Percentiles rank a stretch among this genome's conserved stretches.
Conservation (phyloP, 345 rosid genomes). For the Gossypium raimondii region DNA sequence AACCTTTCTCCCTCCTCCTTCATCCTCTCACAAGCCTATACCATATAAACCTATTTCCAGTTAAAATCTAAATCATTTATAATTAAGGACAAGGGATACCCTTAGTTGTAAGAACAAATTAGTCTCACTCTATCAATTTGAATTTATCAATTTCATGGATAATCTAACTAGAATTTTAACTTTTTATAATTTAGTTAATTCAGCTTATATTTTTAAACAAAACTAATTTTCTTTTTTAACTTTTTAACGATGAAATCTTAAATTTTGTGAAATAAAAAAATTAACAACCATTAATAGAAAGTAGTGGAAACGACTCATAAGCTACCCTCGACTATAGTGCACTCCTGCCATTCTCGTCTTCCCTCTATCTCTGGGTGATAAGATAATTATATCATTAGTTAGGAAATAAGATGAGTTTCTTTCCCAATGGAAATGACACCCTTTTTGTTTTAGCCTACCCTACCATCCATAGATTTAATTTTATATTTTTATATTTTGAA, state of each 20-base stretch:
- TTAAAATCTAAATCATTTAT: background rate
- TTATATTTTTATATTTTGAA: no score
- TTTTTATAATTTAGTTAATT: no score
- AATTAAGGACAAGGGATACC: conserved; percentile 16
- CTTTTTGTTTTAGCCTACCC: background rate
- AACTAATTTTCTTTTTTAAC: no score
- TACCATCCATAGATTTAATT: background rate
- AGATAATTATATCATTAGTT: background rate
- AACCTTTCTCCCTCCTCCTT: no score
- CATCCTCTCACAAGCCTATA: no score
- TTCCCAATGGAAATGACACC: background rate
- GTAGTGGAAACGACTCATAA: conserved; percentile 13
- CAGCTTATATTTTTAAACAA: no score
- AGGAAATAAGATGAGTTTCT: background rate
- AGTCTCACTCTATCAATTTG: no score
- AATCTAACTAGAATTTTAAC: no score
- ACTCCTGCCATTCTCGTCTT: background rate
- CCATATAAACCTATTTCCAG: no score
- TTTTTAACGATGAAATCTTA: no score
- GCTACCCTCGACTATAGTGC: background rate
- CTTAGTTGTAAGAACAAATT: conserved; percentile 24
- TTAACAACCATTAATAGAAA: background rate
- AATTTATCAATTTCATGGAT: no score
- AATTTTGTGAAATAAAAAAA: no score
- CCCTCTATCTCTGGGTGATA: background rate